Evolutionary conservation across 225 moss, liverwort and hornwort species (phyloP).

Genomic region (Sphagnum contortum): DNA sequence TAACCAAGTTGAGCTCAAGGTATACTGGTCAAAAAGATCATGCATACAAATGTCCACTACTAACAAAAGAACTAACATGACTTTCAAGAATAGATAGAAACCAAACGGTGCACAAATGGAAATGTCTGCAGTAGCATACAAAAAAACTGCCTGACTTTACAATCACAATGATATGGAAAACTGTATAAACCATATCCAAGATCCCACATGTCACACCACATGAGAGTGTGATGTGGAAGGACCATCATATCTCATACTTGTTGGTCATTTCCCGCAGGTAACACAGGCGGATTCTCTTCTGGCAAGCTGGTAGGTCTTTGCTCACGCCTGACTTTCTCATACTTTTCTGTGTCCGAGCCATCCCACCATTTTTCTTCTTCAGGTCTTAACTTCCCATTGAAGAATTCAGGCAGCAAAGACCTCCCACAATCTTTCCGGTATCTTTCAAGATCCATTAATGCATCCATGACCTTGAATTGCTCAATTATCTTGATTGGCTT

Average conservation of each 20-base stretch:
- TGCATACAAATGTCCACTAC: too few species aligned
- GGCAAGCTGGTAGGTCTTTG: neutral
- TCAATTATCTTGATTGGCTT: neutral
- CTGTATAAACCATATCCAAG: too few species aligned
- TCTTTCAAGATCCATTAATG: slow-evolving; percentile 6
- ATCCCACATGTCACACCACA: neutral
- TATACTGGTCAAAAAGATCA: too few species aligned
- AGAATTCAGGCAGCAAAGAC: slow-evolving; percentile 1
- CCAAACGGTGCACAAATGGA: too few species aligned
- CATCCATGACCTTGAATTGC: slow-evolving; percentile 4
- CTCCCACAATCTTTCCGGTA: neutral
- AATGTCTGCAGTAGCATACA: too few species aligned
- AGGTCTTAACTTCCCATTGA: neutral
- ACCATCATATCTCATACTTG: neutral
- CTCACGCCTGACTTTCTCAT: neutral
- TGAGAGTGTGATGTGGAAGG: neutral
- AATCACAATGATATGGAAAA: too few species aligned
- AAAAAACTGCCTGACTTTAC: too few species aligned
- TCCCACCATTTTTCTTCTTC: slow-evolving; percentile 4
- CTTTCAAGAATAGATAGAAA: too few species aligned
- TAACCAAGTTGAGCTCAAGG: too few species aligned
- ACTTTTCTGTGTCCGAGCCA: neutral
- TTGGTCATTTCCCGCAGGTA: too few species aligned
- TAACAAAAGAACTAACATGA: too few species aligned
- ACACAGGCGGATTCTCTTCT: neutral